Percentiles rank a stretch among this genome's conserved stretches.
These are phyloP conservation scores for Lasiosphaeria hispida DNA, from an alignment of 495 filamentous ascomycete genomes.

Conservation along the genomic window DNA sequence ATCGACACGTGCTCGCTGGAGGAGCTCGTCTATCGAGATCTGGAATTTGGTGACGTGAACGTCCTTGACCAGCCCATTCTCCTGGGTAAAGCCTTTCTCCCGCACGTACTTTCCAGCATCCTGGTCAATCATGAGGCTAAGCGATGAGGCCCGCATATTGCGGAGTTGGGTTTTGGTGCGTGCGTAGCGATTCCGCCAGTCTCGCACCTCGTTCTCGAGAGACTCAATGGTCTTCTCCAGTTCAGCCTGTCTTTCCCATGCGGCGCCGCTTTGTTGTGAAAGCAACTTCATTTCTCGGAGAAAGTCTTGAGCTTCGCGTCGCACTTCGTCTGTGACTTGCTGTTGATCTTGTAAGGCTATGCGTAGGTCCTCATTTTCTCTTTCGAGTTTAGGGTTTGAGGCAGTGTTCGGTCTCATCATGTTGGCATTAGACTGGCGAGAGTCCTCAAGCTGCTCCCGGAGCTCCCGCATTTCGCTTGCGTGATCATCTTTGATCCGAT, in stretches of 20 bases:
- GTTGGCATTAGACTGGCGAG: slow-evolving; percentile 31
- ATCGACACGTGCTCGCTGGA: slow-evolving; percentile 71
- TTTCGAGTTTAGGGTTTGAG: slow-evolving; percentile 60
- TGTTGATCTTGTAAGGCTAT: slow-evolving; percentile 68
- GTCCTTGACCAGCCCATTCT: slow-evolving; percentile 79
- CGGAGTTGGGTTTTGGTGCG: slow-evolving; percentile 82
- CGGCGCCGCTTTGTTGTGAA: slow-evolving; percentile 72
- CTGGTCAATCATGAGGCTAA: slow-evolving; percentile 64
- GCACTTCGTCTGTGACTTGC: slow-evolving; percentile 84
- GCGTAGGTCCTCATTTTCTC: slow-evolving; percentile 71
- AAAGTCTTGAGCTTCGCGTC: slow-evolving; percentile 78
- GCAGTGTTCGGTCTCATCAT: slow-evolving; percentile 18
- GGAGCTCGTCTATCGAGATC: slow-evolving; percentile 86
- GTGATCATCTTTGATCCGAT: slow-evolving; percentile 66
- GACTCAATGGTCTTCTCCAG: slow-evolving; percentile 67
- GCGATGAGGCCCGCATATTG: slow-evolving; percentile 74
- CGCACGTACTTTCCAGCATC: slow-evolving; percentile 62
- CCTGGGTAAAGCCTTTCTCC: slow-evolving; percentile 68
- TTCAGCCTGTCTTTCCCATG: slow-evolving; percentile 77
- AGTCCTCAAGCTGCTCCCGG: slow-evolving; percentile 60
- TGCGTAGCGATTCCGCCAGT: slow-evolving; percentile 88
- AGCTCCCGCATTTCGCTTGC: slow-evolving; percentile 61
- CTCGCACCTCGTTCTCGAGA: slow-evolving; percentile 76
- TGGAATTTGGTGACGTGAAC: slow-evolving; percentile 94
- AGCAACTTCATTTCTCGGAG: slow-evolving; percentile 85